Conservation (phyloP, 2,329 filamentous ascomycete species). For the Nothopassalora personata region DNA sequence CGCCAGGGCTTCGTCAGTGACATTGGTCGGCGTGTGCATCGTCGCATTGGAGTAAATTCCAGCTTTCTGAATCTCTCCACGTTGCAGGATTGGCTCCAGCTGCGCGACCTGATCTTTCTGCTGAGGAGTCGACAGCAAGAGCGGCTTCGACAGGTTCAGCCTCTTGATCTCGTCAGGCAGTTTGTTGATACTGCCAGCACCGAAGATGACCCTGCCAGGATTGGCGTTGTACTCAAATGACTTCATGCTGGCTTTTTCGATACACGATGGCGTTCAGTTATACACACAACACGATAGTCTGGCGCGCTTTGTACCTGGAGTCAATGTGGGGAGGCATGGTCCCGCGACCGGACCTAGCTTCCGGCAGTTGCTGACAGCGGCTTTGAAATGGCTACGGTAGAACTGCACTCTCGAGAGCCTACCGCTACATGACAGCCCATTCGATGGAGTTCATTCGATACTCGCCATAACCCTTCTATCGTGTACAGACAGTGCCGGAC, state of each 20-base stretch:
- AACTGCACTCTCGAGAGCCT: no score
- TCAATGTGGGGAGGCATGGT: neutral
- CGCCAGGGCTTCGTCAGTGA: slow-evolving; percentile 54
- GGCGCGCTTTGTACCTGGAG: neutral
- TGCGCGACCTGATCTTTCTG: slow-evolving; percentile 45
- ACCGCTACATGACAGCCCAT: no score
- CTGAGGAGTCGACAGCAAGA: slow-evolving; percentile 54
- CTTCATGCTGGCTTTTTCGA: neutral
- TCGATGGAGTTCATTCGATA: no score
- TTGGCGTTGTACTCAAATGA: slow-evolving; percentile 52
- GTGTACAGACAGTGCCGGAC: no score
- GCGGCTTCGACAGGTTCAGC: slow-evolving; percentile 46
- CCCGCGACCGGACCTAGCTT: neutral
- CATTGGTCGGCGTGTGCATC: slow-evolving; percentile 57
- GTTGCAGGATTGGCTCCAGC: slow-evolving; percentile 42
- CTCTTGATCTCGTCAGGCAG: slow-evolving; percentile 41
- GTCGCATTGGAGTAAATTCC: slow-evolving; percentile 53
- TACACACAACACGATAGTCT: neutral
- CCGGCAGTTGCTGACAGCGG: neutral
- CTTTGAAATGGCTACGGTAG: neutral
- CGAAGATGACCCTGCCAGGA: slow-evolving; percentile 53
- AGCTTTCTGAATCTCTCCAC: slow-evolving; percentile 36
- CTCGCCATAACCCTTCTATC: no score
- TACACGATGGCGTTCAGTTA: neutral
- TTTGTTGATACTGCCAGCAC: slow-evolving; percentile 49